Conservation (phyloP, 805 yeast species). For the Yamadazyma nakazawae region DNA sequence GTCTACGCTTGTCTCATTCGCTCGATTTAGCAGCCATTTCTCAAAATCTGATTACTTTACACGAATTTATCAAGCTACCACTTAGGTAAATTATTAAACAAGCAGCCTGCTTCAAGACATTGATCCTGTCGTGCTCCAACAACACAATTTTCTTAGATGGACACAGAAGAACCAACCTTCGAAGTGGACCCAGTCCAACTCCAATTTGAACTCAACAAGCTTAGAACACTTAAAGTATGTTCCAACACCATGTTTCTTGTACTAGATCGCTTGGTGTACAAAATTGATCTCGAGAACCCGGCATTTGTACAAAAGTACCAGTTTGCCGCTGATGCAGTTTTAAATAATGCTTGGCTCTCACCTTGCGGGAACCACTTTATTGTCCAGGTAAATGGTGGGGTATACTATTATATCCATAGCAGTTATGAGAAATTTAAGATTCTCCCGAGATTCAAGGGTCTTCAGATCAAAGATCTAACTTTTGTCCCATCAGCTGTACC, state of each 20-base stretch:
- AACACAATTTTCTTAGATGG: not conserved
- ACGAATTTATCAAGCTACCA: not conserved
- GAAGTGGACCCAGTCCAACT: constrained; percentile 37
- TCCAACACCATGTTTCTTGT: constrained; percentile 35
- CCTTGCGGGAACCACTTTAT: constrained; percentile 36
- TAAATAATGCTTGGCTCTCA: constrained; percentile 35
- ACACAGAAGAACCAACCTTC: constrained; percentile 20
- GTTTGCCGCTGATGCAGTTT: constrained; percentile 18
- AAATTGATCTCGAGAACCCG: constrained; percentile 36
- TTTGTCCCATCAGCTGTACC: not conserved
- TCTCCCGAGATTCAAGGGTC: constrained; percentile 29
- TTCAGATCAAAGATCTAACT: constrained; percentile 24
- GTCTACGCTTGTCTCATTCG: not conserved
- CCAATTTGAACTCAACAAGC: constrained; percentile 30
- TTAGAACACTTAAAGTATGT: constrained; percentile 26
- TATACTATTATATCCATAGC: constrained; percentile 30
- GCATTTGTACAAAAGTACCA: constrained; percentile 24
- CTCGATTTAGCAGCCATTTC: not conserved
- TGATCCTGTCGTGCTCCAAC: too few species aligned
- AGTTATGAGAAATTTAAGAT: constrained; percentile 30
- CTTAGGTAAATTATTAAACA: too few species aligned
- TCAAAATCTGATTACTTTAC: not conserved
- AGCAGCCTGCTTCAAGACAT: too few species aligned
- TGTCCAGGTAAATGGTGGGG: constrained; percentile 22
- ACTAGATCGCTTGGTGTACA: constrained; percentile 18